phyloP scores from a whole-genome alignment of 2,329 filamentous ascomycete species.

The Lecanoromycetidae sp. region DNA sequence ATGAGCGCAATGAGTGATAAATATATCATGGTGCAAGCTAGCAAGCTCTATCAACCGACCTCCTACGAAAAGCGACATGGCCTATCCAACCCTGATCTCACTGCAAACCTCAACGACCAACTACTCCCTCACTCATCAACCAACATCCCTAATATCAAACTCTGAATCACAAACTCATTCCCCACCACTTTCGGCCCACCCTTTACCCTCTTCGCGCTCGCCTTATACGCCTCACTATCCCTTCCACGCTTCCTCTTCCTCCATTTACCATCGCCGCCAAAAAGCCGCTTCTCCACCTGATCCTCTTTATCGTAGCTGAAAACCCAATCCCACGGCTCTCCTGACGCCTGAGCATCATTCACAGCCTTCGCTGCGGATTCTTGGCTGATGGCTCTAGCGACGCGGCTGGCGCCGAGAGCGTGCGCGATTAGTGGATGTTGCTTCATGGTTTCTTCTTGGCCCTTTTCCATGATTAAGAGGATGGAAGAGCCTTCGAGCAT shows the following conservation, averaged over 20 bases:
- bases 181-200: slow-evolving; percentile 55
- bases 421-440: slow-evolving; percentile 71
- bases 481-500: slow-evolving; percentile 55
- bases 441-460: slow-evolving; percentile 51
- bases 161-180: slow-evolving; percentile 84
- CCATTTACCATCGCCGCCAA: slow-evolving; percentile 23
- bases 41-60: too few relatives aligned
- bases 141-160: slow-evolving; percentile 71
- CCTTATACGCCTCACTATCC: slow-evolving; percentile 20
- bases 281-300: slow-evolving; percentile 42
- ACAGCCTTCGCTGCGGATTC: slow-evolving; percentile 52
- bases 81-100: not conserved
- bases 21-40: too few relatives aligned
- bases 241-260: slow-evolving; percentile 35
- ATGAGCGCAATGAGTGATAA: too few relatives aligned
- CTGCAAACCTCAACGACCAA: not conserved
- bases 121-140: slow-evolving; percentile 30
- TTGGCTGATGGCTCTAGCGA: slow-evolving; percentile 54
- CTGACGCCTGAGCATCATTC: slow-evolving; percentile 36
- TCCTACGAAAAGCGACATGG: not conserved
- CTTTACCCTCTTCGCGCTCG: slow-evolving; percentile 23
- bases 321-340: slow-evolving; percentile 57
- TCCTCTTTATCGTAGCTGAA: slow-evolving; percentile 59
- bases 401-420: slow-evolving; percentile 57
- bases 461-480: slow-evolving; percentile 57